Base-by-base conservation (phyloP, 108 stramenopile genomes). In the Tribonema minus region DNA sequence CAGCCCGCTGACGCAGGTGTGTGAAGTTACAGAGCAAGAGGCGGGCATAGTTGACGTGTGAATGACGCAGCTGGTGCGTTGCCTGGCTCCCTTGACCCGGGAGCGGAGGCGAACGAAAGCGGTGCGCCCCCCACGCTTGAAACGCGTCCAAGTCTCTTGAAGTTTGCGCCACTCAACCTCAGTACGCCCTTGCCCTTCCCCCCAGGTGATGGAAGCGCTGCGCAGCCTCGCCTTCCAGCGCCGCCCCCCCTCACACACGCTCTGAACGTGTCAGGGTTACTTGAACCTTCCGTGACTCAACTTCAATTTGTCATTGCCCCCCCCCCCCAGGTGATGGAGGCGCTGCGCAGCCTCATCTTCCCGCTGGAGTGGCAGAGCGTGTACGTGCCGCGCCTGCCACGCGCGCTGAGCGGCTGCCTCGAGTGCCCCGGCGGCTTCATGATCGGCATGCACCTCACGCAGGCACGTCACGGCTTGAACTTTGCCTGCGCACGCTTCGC, bases 401-500 rank as follows among this genome's bases (percentile, higher is more conserved):
- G 81, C 37, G 81, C 80, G 1, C 27, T 86, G 37, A 35, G 37
- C 5, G 84, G 37, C 37, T 70, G 60, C 67, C 68, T 86, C 27
- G 84, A 86, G n/a, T 76, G 71, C 68, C 85, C 85, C 4, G 85
- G 83, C 5, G 83, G 80, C 25, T 84, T 84, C 80, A 70, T 86
- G 68, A 76, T 84, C 30, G 85, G 85, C 27, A 84, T 86, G 76
- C 67, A 67, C 37, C 32, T 77, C 28, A 70, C 76, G 4, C 67
- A 77, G 68, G 68, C 20, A 9, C 9, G 46, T 54, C 25, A 67
- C 46, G 37, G 40, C 54, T 2, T 58, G 68, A 59, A 63, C 46
- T 54, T 9, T 54, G 15, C 9, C 15, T 54, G 20, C 15, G 76
- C 25, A 77, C 76, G n/a, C n/a, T n/a, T n/a, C n/a, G n/a, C n/a